Evolutionary conservation across 306 rosid species (phyloP).

Genomic region (Rosa persica): DNA sequence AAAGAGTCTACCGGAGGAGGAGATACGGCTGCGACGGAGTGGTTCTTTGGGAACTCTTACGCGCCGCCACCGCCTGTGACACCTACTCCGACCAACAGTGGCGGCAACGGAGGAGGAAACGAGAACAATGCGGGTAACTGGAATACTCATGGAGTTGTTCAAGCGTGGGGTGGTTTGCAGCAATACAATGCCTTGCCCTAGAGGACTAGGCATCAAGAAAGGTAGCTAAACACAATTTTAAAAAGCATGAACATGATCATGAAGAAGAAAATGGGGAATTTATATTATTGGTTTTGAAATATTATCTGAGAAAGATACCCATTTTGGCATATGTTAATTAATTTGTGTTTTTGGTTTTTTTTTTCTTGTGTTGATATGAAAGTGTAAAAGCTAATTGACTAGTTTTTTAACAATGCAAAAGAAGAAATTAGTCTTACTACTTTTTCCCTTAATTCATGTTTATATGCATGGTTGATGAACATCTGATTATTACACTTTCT

Average conservation of each 20-base stretch:
- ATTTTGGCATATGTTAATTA: conserved; percentile 42
- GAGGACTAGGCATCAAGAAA: conserved; percentile 13
- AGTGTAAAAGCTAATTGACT: conserved; percentile 37
- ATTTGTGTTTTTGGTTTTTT: conserved; percentile 20
- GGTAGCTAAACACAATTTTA: not conserved
- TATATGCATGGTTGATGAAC: not conserved
- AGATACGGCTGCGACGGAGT: conserved; percentile 42
- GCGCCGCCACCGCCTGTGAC: conserved; percentile 39
- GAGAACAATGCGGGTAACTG: conserved; percentile 42
- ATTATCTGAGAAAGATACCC: conserved; percentile 20
- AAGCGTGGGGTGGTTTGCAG: conserved; percentile 75
- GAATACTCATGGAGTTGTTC: conserved; percentile 45
- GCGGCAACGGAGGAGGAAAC: conserved; percentile 30
- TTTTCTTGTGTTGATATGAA: conserved; percentile 29
- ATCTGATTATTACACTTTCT: not conserved
- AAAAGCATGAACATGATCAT: not conserved
- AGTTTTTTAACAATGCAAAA: conserved; percentile 1
- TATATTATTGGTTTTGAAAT: conserved; percentile 7
- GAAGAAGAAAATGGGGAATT: conserved; percentile 2
- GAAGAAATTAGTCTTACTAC: not conserved
- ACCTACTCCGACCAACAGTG: conserved; percentile 48
- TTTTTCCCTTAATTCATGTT: not conserved
- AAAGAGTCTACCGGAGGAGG: not conserved
- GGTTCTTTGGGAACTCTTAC: conserved; percentile 82
- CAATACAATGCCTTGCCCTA: conserved; percentile 82